phyloP scores from a whole-genome alignment of 2,329 filamentous ascomycete species.

The Myriosclerotinia duriaeana region DNA sequence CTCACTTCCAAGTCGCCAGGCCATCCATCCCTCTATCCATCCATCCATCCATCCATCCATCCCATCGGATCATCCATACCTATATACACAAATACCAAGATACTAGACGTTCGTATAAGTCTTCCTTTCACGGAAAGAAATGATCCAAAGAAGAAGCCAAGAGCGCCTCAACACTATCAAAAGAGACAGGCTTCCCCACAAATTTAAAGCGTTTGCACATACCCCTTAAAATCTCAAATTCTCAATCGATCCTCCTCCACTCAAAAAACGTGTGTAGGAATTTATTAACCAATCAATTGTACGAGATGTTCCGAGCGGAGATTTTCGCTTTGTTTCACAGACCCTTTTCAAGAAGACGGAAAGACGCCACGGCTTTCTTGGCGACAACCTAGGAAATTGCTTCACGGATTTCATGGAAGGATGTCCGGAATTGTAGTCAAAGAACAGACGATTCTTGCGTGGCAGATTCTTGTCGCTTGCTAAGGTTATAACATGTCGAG shows the following conservation, averaged over 20 bases:
- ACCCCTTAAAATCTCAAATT: constrained; percentile 3
- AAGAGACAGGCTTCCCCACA: background rate
- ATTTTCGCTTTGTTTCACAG: background rate
- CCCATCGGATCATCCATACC: no score
- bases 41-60: no score
- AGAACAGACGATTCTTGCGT: background rate
- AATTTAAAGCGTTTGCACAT: background rate
- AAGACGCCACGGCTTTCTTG: constrained; percentile 2
- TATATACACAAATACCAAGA: no score
- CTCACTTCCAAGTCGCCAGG: no score
- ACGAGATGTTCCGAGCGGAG: background rate
- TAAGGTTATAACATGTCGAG: background rate
- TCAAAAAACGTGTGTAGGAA: no score
- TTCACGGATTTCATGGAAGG: background rate
- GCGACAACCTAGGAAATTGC: constrained; percentile 1
- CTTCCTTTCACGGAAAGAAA: no score
- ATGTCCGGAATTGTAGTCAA: constrained; percentile 9
- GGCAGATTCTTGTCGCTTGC: background rate
- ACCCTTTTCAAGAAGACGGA: constrained; percentile 8
- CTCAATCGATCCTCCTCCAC: background rate
- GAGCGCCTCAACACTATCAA: background rate
- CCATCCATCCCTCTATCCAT: no score
- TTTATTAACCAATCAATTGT: constrained; percentile 1
- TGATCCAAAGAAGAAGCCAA: background rate
- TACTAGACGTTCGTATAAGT: no score